Percentiles rank a stretch among this genome's conserved stretches.
phyloP scores from a whole-genome alignment of 2,329 filamentous ascomycete genomes.

The Coniochaeta pulveracea region DNA sequence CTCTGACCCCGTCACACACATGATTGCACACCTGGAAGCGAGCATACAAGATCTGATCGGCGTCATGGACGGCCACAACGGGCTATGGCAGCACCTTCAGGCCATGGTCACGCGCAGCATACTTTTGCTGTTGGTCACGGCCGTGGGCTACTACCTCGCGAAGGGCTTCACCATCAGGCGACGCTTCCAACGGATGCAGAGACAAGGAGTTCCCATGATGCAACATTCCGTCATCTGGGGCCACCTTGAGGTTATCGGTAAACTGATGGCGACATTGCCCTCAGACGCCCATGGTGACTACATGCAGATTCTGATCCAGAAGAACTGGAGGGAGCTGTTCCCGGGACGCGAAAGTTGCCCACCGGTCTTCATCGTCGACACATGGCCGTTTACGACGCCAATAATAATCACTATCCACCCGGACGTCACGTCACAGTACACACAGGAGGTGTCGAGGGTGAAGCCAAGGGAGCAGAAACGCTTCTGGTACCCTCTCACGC shows the following conservation, averaged over 20 bases:
- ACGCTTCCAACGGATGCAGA: constrained; percentile 10
- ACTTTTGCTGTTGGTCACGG: no score
- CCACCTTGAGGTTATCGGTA: constrained; percentile 10
- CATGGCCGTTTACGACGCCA: constrained; percentile 16
- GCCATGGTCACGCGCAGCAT: no score
- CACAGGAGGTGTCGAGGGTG: constrained; percentile 10
- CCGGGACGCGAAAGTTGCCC: constrained; percentile 11
- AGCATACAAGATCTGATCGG: no score
- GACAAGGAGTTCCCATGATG: constrained; percentile 12
- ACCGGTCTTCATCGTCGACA: constrained; percentile 16
- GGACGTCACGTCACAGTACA: constrained; percentile 12
- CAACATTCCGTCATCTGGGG: constrained; percentile 10
- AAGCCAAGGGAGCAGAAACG: constrained; percentile 17
- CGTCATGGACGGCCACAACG: no score
- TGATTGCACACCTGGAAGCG: no score
- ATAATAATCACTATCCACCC: constrained; percentile 11
- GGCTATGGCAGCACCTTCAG: no score
- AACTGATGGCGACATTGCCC: constrained; percentile 9
- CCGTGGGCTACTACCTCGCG: no score
- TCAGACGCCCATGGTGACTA: constrained; percentile 11
- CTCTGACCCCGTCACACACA: no score
- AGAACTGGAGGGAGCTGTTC: constrained; percentile 11
- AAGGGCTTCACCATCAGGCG: no score
- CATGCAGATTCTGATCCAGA: constrained; percentile 10
- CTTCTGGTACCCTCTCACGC: constrained; percentile 17